Base-by-base conservation (phyloP, 192 early-diverging fungal species). In the Pecoramyces ruminantium region DNA sequence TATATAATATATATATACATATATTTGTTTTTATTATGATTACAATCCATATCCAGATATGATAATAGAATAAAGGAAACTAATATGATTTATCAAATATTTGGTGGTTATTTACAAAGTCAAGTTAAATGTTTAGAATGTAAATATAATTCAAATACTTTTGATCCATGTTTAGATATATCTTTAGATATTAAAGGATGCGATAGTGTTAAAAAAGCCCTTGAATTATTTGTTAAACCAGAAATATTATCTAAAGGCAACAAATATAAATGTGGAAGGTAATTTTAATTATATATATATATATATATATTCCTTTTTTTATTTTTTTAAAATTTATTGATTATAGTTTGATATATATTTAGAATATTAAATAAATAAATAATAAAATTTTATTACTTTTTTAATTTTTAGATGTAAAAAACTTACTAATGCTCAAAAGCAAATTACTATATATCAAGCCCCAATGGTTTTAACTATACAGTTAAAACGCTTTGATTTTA, bases 61-160 rank as follows among this genome's bases (percentile, higher is more conserved):
- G 90, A 93, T 77, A 84, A 89, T n/a, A 88, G 89, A 40, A 86
- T 92, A 81, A 92, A 94, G 83, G 92, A 92, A 83, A 92, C 94
- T 8, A 92, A 94, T 11, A 82, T 93, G 25, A 85, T 93, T 17
- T 91, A 93, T 84, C 92, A 92, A 79, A 88, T 96, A 16, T 95
- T 96, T 92, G 93, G 93, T 79, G 95, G 95, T 0, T 92, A 92
- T 80, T 81, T 94, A 77, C 94, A 92, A 80, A 93, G 91, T 78
- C 91, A 94, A 80, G 87, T 97, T 78, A 88, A 86, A 42, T 97
- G 96, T 82, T 81, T 88, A 25, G 85, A 84, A 28, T 97, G 96
- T 85, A 86, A 90, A 28, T 80, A 88, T 79, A 88, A 89, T 78
- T 95, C 94, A 29, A 90, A 93, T 80, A 97, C 92, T 0, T 92